A percentile compares a stretch with the other conserved stretches of the same genome.
These are phyloP conservation scores for Cercospora sojina DNA, from an alignment of 2,329 filamentous ascomycete genomes.

Conservation along the genomic window DNA sequence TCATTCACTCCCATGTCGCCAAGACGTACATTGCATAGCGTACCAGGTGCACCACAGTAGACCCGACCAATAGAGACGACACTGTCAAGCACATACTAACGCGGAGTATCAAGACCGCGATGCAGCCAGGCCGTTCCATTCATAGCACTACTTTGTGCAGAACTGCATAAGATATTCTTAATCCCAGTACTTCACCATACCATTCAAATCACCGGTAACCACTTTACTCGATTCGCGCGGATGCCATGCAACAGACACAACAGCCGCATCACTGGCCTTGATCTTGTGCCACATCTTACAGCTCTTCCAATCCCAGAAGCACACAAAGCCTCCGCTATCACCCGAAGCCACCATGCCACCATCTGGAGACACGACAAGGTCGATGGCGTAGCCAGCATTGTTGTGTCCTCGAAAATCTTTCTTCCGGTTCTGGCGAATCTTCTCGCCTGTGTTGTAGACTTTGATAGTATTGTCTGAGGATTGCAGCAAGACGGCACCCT, in stretches of 20 bases:
- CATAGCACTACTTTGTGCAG: neutral
- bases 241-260: slow-evolving; percentile 92
- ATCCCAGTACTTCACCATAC: slow-evolving; percentile 91
- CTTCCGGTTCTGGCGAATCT: slow-evolving; percentile 95
- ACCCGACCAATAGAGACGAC: neutral
- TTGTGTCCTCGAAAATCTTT: slow-evolving; percentile 96
- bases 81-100: neutral
- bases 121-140: neutral
- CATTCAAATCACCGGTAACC: slow-evolving; percentile 84
- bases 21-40: neutral
- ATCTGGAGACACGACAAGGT: slow-evolving; percentile 83
- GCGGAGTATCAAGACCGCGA: neutral
- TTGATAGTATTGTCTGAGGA: slow-evolving; percentile 94
- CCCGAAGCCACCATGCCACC: slow-evolving; percentile 87
- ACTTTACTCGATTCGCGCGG: slow-evolving; percentile 97
- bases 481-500: slow-evolving; percentile 94
- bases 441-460: slow-evolving; percentile 90
- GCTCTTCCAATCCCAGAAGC: slow-evolving; percentile 99
- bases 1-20: neutral
- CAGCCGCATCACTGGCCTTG: slow-evolving; percentile 74
- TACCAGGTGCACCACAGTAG: neutral
- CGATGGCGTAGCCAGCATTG: slow-evolving; percentile 89
- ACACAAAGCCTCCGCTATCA: slow-evolving; percentile 84
- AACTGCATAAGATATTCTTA: slow-evolving; percentile 42
- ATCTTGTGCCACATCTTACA: slow-evolving; percentile 99